Evolutionary conservation across 148 eudicot species (phyloP), one percentile per base, ranked within the genome.

Genomic region (Persicaria tinctoria): DNA sequence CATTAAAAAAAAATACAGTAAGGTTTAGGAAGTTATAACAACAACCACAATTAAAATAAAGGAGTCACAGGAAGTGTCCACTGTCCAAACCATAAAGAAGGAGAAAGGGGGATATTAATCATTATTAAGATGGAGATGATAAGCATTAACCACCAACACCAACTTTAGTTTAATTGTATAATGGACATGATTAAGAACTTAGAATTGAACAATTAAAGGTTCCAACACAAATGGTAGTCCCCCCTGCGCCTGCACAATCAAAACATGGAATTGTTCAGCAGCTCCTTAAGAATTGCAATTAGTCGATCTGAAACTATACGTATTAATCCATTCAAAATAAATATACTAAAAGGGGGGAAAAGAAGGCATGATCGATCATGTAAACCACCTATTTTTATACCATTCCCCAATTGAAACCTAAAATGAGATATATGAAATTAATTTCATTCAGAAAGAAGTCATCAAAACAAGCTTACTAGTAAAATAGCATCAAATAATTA

Each of bases 191-290:
- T 62, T 62, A 62, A 12, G 10, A 62, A 44, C 27, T 62, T 23
- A 62, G 41, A 27, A n/a, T n/a, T n/a, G n/a, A n/a, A 62, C 27
- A 62, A 62, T 27, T 20, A 7, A 23, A 10, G 68, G 20, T 62
- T 23, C 14, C 41, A n/a, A 62, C 14, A 62, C 44, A 62, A 27
- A 10, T 23, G 23, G 38, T 23, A 27, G 68, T 62, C 45, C 68
- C 45, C 44, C 27, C 27, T 23, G 27, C 27, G 27, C 27, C 41
- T 23, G 68, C 45, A 62, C 44, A 62, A 62, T 27, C 68, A 27
- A 4, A 62, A 9, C 16, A n/a, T 62, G 68, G 68, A 62, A 62
- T 23, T 62, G 68, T 62, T 62, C 68, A 62, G 68, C 68, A 27
- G 45, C 16, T 27, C 6, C 18, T 57, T 7, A 18, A 44, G 68